Base-by-base conservation (phyloP, 768 basidiomycete species). In the Russula vinacea region DNA sequence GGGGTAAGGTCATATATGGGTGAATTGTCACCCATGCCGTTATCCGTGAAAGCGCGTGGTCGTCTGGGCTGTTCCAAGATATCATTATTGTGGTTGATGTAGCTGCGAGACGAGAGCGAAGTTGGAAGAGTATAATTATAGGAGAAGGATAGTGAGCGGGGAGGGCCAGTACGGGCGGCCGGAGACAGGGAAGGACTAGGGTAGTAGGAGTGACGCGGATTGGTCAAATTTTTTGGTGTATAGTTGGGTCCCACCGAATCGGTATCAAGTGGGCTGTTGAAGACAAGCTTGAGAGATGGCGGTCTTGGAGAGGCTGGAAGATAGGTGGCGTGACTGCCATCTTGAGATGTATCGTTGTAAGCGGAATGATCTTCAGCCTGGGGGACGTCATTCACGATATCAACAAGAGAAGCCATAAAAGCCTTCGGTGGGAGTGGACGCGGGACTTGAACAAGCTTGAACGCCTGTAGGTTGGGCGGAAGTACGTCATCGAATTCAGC, bases 11-110 rank as follows among this genome's bases (percentile, higher is more conserved):
- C 71, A 16, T 67, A 59, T 0, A 51, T 22, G 14, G 73, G 67
- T 14, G 73, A 70, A 6, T 60, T 73, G 57, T 71, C 80, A 72
- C 59, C 70, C 26, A 73, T 75, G 60, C 79, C 77, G n/a, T 37
- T 32, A 22, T 56, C 40, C 10, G 62, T 49, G 9, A 32, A 39
- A 32, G 55, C 33, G 14, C 33, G 13, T 74, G 74, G 32, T 74
- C 70, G 42, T 74, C 73, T 50, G 74, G 74, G 47, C 72, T 72
- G 67, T 19, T 68, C 71, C 33, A 71, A 73, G 50, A 76, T 72
- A 29, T 69, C 70, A 42, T 72, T 71, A 32, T 70, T 63, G 11
- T 69, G 71, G 52, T 37, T 42, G 26, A 44, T 14, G 17, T 60
- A 39, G 55, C 40, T 45, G 33, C 1, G 47, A 22, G 64, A 60